phyloP scores from a whole-genome alignment of 768 basidiomycete species.

The Daedalea quercina region DNA sequence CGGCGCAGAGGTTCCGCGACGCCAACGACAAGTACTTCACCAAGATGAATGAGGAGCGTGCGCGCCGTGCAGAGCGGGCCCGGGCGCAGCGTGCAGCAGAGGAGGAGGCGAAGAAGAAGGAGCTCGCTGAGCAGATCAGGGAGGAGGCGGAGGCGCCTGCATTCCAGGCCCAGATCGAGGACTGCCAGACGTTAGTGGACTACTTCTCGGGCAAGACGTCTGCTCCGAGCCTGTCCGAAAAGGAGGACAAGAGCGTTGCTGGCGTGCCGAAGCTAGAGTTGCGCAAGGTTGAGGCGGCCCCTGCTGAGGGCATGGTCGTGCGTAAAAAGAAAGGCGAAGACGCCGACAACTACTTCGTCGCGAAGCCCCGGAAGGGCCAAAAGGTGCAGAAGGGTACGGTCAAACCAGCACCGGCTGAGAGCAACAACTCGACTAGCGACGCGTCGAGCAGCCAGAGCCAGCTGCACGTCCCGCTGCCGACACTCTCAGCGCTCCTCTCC shows the following conservation, averaged over 20 bases:
- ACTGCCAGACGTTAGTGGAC: conserved; percentile 90
- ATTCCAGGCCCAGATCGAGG: conserved; percentile 90
- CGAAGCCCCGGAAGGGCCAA: conserved; percentile 53
- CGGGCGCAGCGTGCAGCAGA: conserved; percentile 72
- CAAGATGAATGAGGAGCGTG: conserved; percentile 86
- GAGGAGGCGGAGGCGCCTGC: conserved; percentile 91
- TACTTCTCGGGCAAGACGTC: conserved; percentile 65
- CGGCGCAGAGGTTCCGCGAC: conserved; percentile 64
- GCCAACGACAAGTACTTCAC: conserved; percentile 76
- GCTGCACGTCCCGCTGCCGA: conserved; percentile 79
- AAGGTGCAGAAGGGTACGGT: conserved; percentile 53
- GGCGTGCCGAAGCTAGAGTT: conserved; percentile 79
- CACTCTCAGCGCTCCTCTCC: conserved; percentile 78
- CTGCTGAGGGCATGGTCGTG: conserved; percentile 57
- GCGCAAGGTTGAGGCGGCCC: conserved; percentile 70
- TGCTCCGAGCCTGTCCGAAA: conserved; percentile 36
- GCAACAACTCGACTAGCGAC: conserved; percentile 15
- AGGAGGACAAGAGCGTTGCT: conserved; percentile 38
- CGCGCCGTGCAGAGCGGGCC: conserved; percentile 70
- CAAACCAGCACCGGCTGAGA: conserved; percentile 17
- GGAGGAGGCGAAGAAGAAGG: conserved; percentile 74
- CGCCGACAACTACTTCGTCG: conserved; percentile 76
- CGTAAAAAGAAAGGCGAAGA: conserved; percentile 93
- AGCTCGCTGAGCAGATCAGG: conserved; percentile 69
- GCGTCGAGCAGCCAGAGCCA: conserved; percentile 27